A percentile compares a stretch with the other conserved stretches of the same genome.
Evolutionary conservation across 2,329 filamentous ascomycete species (phyloP).

Genomic region (Lachnellula cervina): DNA sequence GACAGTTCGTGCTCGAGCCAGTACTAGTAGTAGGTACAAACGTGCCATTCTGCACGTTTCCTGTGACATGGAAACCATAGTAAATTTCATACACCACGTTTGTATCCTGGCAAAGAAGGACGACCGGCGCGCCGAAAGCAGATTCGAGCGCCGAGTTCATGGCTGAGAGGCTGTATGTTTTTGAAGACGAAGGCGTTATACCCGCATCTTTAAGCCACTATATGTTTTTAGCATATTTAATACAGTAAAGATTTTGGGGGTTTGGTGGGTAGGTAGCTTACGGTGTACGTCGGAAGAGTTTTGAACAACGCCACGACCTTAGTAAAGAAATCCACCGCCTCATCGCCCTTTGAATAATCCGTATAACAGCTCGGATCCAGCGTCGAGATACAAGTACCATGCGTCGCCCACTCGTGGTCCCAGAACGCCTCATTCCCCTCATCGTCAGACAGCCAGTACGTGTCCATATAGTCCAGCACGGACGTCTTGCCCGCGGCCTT

Average conservation of each 20-base stretch:
- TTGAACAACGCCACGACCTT: constrained; percentile 61
- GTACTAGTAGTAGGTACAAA: constrained; percentile 1
- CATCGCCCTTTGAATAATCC: constrained; percentile 52
- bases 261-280: not conserved
- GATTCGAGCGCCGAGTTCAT: constrained; percentile 55
- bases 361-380: constrained; percentile 60
- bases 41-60: constrained; percentile 41
- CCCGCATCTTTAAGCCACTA: constrained; percentile 53
- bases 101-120: constrained; percentile 47
- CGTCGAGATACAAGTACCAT: constrained; percentile 65
- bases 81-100: constrained; percentile 44
- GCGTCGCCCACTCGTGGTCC: constrained; percentile 70
- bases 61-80: constrained; percentile 46
- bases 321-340: constrained; percentile 65
- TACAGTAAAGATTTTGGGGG: not conserved
- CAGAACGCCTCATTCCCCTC: constrained; percentile 49
- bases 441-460: constrained; percentile 56
- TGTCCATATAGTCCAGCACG: constrained; percentile 33
- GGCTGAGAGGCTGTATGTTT: constrained; percentile 64
- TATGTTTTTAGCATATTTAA: not conserved
- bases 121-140: not conserved
- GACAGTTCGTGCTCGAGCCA: constrained; percentile 3
- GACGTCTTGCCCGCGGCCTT: constrained; percentile 24
- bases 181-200: constrained; percentile 36
- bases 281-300: constrained; percentile 54